Conservation (phyloP, 2,329 filamentous ascomycete genomes). For the Penicillium sp. region DNA sequence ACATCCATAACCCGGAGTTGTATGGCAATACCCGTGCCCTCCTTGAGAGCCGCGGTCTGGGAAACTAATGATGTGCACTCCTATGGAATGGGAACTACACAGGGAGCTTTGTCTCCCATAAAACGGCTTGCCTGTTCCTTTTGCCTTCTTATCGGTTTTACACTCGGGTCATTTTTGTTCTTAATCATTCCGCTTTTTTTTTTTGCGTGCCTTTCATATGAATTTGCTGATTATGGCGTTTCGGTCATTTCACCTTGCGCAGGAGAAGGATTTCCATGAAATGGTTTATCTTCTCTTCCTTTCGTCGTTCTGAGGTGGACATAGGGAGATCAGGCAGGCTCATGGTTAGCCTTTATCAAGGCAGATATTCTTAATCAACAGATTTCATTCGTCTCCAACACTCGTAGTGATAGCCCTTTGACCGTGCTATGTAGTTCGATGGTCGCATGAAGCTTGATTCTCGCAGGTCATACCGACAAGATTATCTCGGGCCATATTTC, state of each 20-base stretch:
- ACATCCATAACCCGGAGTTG: background rate
- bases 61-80: background rate
- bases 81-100: too few relatives aligned
- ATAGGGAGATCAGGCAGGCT: background rate
- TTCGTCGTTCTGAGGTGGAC: background rate
- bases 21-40: background rate
- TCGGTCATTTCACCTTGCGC: background rate
- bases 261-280: background rate
- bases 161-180: background rate
- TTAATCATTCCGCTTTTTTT: background rate
- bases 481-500: too few relatives aligned
- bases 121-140: too few relatives aligned
- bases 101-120: background rate
- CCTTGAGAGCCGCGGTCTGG: background rate
- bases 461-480: background rate
- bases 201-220: background rate
- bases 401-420: background rate
- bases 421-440: background rate
- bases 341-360: background rate
- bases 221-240: background rate
- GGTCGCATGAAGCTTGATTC: too few relatives aligned
- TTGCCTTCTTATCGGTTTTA: background rate
- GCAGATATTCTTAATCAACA: background rate
- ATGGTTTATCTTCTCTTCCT: background rate
- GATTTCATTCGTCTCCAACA: background rate